These are phyloP conservation scores for Sphagnum contortum DNA, from an alignment of 225 moss, liverwort and hornwort genomes.

Conservation along the genomic window DNA sequence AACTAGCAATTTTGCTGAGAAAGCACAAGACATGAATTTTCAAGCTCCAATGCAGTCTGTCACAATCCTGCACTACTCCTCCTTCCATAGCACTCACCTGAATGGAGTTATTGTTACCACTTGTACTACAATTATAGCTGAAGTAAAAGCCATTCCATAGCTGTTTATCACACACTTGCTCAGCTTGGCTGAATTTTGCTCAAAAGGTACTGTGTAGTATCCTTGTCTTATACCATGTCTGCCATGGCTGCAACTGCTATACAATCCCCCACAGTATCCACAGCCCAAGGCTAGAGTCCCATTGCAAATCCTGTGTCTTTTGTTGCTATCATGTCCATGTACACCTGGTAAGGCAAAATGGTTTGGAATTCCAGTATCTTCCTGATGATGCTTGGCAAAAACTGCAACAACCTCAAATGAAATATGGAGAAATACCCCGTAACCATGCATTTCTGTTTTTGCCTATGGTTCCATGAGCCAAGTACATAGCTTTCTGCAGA, in stretches of 20 bases:
- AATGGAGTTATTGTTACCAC: constrained; percentile 76
- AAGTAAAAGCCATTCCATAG: constrained; percentile 91
- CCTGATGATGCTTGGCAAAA: too few species aligned
- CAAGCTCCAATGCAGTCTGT: too few species aligned
- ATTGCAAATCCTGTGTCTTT: constrained; percentile 69
- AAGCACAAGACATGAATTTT: too few species aligned
- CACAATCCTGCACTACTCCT: too few species aligned
- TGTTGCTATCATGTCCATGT: constrained; percentile 80
- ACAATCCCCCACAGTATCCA: constrained; percentile 95
- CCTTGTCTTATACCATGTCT: constrained; percentile 53
- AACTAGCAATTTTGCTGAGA: too few species aligned
- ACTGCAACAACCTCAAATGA: neutral
- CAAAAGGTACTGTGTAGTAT: constrained; percentile 72
- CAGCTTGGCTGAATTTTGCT: constrained; percentile 68
- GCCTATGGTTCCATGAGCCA: constrained; percentile 77
- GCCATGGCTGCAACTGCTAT: constrained; percentile 94
- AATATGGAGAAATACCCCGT: constrained; percentile 31
- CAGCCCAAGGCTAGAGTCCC: constrained; percentile 84
- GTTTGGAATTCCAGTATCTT: too few species aligned
- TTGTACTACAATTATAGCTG: constrained; percentile 77
- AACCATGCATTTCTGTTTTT: constrained; percentile 76
- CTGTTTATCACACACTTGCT: constrained; percentile 67
- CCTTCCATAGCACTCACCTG: constrained; percentile 26
- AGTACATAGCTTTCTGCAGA: constrained; percentile 62
- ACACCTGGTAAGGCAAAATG: constrained; percentile 2